Evolutionary conservation across 352 stramenopile genomes (phyloP).

Genomic region (Pythium pectinolyticum): DNA sequence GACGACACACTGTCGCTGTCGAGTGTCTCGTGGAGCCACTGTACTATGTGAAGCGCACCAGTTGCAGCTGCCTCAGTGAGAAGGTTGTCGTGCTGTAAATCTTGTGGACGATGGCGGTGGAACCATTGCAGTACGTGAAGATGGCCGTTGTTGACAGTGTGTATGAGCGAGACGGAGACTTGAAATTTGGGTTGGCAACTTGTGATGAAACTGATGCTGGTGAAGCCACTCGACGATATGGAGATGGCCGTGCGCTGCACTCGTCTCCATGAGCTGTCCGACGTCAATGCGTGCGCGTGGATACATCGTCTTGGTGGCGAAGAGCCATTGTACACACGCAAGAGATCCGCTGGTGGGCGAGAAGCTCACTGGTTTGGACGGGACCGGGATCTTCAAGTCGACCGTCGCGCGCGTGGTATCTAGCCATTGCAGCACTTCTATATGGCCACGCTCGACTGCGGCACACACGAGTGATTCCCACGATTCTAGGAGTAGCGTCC

Average conservation of each 20-base stretch:
- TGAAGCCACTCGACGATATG: slow-evolving; percentile 14
- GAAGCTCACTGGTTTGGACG: background rate
- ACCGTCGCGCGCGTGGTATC: background rate
- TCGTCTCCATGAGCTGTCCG: background rate
- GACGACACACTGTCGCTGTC: background rate
- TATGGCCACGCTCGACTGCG: background rate
- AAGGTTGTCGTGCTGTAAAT: slow-evolving; percentile 1
- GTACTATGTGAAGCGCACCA: slow-evolving; percentile 9
- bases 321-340: slow-evolving; percentile 7
- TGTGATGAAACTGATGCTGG: background rate
- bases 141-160: slow-evolving; percentile 4
- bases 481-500: background rate
- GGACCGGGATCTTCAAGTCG: background rate
- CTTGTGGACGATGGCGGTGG: slow-evolving; percentile 5
- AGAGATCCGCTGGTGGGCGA: slow-evolving; percentile 6
- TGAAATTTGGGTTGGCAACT: background rate
- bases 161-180: background rate
- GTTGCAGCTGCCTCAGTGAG: slow-evolving; percentile 2
- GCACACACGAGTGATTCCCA: background rate
- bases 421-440: slow-evolving; percentile 11
- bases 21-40: slow-evolving; percentile 19
- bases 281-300: background rate
- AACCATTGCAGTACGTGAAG: slow-evolving; percentile 23
- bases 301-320: background rate
- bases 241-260: slow-evolving; percentile 10